Conservation (phyloP, 805 yeast genomes). For the Schwanniomyces occidentalis region DNA sequence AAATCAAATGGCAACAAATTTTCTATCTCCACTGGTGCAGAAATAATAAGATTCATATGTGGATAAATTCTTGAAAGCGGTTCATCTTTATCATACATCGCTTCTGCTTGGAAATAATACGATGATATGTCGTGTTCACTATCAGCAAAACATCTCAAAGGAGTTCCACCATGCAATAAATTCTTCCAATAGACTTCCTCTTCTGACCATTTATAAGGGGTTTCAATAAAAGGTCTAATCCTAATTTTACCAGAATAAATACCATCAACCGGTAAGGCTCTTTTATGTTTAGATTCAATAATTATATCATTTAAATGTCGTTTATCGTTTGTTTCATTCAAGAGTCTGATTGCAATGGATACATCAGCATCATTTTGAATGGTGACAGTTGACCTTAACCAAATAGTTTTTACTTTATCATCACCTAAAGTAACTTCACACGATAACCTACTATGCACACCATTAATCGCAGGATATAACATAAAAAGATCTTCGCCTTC, state of each 20-base stretch:
- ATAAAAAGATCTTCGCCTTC: slow-evolving; percentile 83
- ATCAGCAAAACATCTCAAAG: slow-evolving; percentile 60
- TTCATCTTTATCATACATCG: slow-evolving; percentile 62
- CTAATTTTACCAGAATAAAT: slow-evolving; percentile 60
- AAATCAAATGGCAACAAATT: slow-evolving; percentile 84
- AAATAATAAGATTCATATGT: slow-evolving; percentile 70
- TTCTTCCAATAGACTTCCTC: slow-evolving; percentile 66
- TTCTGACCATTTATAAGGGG: slow-evolving; percentile 67
- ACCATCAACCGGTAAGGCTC: slow-evolving; percentile 72
- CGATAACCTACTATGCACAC: slow-evolving; percentile 70
- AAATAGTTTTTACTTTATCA: slow-evolving; percentile 77
- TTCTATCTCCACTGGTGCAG: slow-evolving; percentile 85
- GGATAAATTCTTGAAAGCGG: slow-evolving; percentile 79
- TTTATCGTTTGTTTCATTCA: slow-evolving; percentile 31
- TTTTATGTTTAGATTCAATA: slow-evolving; percentile 55
- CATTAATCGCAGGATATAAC: slow-evolving; percentile 59
- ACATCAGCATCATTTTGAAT: slow-evolving; percentile 64
- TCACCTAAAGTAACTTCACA: slow-evolving; percentile 69
- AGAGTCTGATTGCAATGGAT: slow-evolving; percentile 49
- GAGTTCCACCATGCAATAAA: slow-evolving; percentile 47
- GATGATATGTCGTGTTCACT: slow-evolving; percentile 39
- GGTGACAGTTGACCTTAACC: slow-evolving; percentile 73
- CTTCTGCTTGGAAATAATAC: slow-evolving; percentile 73
- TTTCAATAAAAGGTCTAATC: slow-evolving; percentile 61
- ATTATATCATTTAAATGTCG: slow-evolving; percentile 23